A percentile compares a stretch with the other conserved stretches of the same genome.
These are phyloP conservation scores for Dissoconium aciculare DNA, from an alignment of 2,329 filamentous ascomycete genomes.

Conservation along the genomic window DNA sequence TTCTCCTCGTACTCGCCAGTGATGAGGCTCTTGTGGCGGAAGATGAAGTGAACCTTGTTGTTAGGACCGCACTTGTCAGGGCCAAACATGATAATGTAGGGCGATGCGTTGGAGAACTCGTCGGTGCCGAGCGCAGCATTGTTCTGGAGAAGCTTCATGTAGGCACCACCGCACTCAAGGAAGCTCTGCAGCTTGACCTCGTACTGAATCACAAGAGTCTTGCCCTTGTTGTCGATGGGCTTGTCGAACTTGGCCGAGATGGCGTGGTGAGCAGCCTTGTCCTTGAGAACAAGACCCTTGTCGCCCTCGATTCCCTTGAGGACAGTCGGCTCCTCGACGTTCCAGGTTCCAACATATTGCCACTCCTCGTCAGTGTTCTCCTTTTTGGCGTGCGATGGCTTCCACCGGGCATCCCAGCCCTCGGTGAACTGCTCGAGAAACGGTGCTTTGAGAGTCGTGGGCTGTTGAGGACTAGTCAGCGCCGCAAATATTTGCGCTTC, in stretches of 20 bases:
- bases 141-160: slow-evolving; percentile 96
- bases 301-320: slow-evolving; percentile 89
- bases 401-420: slow-evolving; percentile 89
- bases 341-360: slow-evolving; percentile 94
- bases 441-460: slow-evolving; percentile 72
- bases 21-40: slow-evolving; percentile 99
- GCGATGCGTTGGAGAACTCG: slow-evolving; percentile 93
- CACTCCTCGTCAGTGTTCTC: slow-evolving; percentile 68
- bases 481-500: too few species aligned
- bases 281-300: slow-evolving; percentile 96
- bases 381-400: slow-evolving; percentile 93
- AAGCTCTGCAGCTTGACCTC: slow-evolving; percentile 98
- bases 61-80: slow-evolving; percentile 98
- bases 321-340: slow-evolving; percentile 82
- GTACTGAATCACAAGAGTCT: slow-evolving; percentile 94
- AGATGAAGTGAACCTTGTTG: slow-evolving; percentile 97
- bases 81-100: slow-evolving; percentile 99
- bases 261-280: slow-evolving; percentile 92
- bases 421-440: slow-evolving; percentile 99
- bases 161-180: slow-evolving; percentile 94
- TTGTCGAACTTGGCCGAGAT: slow-evolving; percentile 98
- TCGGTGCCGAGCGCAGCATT: slow-evolving; percentile 94
- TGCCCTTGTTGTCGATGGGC: slow-evolving; percentile 92
- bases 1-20: slow-evolving; percentile 99
- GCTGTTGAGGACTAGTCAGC: slow-evolving; percentile 37